Conservation (phyloP, 2,329 filamentous ascomycete genomes). For the Trichophaea hybrida region DNA sequence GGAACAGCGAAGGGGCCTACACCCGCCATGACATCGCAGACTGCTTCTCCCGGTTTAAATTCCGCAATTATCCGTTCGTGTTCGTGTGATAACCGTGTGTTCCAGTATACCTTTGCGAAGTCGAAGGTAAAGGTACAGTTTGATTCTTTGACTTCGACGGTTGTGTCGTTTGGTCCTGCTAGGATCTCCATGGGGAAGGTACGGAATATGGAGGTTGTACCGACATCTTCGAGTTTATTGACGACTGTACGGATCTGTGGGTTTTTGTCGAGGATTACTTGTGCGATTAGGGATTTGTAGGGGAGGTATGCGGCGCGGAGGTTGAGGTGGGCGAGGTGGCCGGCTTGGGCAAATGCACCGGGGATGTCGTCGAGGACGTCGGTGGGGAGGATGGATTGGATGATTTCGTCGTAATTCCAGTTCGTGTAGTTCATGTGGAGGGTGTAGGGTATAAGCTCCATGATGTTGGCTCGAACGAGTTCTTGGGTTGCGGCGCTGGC, state of each 20-base stretch:
- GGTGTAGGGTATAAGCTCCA: constrained; percentile 61
- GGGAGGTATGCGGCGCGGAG: constrained; percentile 68
- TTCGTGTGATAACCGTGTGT: constrained; percentile 77
- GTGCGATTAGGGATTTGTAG: constrained; percentile 73
- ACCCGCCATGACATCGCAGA: constrained; percentile 94
- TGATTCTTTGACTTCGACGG: constrained; percentile 69
- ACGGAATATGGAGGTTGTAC: constrained; percentile 68
- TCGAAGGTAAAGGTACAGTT: constrained; percentile 83
- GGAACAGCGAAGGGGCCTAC: constrained; percentile 91
- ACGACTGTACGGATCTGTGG: constrained; percentile 68
- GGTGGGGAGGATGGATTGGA: constrained; percentile 65
- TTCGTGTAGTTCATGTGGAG: constrained; percentile 67
- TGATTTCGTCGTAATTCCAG: constrained; percentile 80
- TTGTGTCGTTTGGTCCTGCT: constrained; percentile 63
- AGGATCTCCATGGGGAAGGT: constrained; percentile 90
- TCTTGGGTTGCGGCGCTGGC: constrained; percentile 60
- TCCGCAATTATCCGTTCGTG: constrained; percentile 60
- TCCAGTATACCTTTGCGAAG: constrained; percentile 97
- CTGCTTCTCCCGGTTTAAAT: constrained; percentile 70
- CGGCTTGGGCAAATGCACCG: constrained; percentile 19
- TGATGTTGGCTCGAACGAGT: constrained; percentile 51
- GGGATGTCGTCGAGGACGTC: constrained; percentile 49
- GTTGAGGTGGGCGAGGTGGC: constrained; percentile 60
- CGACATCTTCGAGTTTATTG: constrained; percentile 86
- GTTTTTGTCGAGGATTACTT: constrained; percentile 85